Percentiles rank a stretch among this genome's conserved stretches.
phyloP scores from a whole-genome alignment of 768 basidiomycete genomes.

The Rickenella mellea region DNA sequence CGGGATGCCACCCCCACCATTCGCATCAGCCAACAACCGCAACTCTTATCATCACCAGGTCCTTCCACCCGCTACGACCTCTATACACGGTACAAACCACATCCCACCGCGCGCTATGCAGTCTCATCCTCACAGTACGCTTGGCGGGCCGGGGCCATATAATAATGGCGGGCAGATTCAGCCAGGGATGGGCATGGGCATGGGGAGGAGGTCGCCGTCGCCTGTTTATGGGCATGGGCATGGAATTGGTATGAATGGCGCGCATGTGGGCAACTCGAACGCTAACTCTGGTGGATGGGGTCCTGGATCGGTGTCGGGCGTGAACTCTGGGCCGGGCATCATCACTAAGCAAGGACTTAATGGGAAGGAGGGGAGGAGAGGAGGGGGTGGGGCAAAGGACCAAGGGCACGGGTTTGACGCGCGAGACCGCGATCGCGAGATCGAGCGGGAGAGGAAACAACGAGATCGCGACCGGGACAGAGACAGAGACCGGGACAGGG shows the following conservation, averaged over 20 bases:
- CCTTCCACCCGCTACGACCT: background rate
- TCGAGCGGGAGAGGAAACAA: conserved; percentile 6
- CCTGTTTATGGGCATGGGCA: too few relatives aligned
- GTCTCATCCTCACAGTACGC: too few relatives aligned
- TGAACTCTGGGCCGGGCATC: too few relatives aligned
- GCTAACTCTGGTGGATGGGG: conserved; percentile 1
- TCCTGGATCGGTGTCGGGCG: too few relatives aligned
- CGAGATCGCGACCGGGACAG: conserved; percentile 7
- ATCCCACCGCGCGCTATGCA: too few relatives aligned
- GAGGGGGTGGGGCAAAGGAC: conserved; percentile 16
- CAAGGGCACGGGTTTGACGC: conserved; percentile 11
- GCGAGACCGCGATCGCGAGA: conserved; percentile 10
- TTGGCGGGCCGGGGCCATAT: too few relatives aligned
- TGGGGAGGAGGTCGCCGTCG: too few relatives aligned
- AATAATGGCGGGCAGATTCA: too few relatives aligned
- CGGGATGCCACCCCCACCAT: background rate
- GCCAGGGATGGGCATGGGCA: too few relatives aligned
- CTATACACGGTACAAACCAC: background rate
- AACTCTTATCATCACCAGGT: background rate
- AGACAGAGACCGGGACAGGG: conserved; percentile 4
- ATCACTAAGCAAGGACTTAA: conserved; percentile 9
- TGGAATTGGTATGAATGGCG: too few relatives aligned
- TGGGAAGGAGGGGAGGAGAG: conserved; percentile 11
- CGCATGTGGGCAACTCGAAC: conserved; percentile 7
- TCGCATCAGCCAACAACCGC: background rate